phyloP scores from a whole-genome alignment of 208 protist species.

The Trypanosoma lewisi region DNA sequence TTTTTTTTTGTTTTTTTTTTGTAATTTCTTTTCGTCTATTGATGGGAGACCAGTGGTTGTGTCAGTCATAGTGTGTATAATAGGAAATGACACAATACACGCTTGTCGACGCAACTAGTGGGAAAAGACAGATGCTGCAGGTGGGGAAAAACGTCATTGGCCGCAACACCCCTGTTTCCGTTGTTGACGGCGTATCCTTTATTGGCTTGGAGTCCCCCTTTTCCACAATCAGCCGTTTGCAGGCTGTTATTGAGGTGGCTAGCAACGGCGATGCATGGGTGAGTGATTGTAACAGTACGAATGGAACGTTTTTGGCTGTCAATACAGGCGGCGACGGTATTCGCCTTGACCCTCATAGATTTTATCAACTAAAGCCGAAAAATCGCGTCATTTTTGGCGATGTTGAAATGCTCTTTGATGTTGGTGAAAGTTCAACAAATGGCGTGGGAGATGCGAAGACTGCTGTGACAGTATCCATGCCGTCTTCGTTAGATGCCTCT shows the following conservation, averaged over 20 bases:
- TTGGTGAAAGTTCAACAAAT: conserved; percentile 28
- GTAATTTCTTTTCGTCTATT: background rate
- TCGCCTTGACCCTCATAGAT: conserved; percentile 62
- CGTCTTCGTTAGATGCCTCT: background rate
- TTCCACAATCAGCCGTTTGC: conserved; percentile 70
- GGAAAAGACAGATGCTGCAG: conserved; percentile 30
- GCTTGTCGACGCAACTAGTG: conserved; percentile 31
- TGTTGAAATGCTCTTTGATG: conserved; percentile 36
- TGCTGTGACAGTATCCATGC: background rate
- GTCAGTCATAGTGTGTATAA: background rate
- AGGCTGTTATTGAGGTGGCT: conserved; percentile 74
- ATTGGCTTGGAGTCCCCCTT: conserved; percentile 64
- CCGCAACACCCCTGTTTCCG: conserved; percentile 36
- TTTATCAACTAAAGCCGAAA: conserved; percentile 73
- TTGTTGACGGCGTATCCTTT: conserved; percentile 54
- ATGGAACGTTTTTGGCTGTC: conserved; percentile 75
- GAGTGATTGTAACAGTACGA: conserved; percentile 81
- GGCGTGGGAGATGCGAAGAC: background rate
- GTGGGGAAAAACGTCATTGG: conserved; percentile 78
- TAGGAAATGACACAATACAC: conserved; percentile 28
- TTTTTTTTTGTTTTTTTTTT: conserved; percentile 3
- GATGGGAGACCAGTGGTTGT: conserved; percentile 5
- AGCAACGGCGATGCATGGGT: conserved; percentile 86
- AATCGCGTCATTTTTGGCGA: conserved; percentile 80
- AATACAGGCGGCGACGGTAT: conserved; percentile 43